These are phyloP conservation scores for Monosporascus sp. DNA, from an alignment of 2,329 filamentous ascomycete genomes.

Conservation along the genomic window DNA sequence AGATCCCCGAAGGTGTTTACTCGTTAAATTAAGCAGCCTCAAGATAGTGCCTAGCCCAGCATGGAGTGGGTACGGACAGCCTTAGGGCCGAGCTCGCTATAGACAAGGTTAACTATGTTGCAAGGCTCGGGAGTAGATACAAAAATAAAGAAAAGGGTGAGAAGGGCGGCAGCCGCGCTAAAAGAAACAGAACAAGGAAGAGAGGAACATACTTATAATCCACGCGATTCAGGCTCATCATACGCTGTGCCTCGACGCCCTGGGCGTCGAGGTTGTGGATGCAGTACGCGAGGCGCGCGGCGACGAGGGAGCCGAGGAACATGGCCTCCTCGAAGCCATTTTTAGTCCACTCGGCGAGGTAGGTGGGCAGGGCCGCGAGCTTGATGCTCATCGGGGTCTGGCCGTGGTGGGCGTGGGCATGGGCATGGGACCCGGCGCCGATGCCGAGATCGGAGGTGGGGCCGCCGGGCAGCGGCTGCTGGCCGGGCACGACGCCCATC, in stretches of 20 bases:
- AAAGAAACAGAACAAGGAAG: not conserved
- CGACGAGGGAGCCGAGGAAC: constrained; percentile 84
- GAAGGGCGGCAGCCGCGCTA: not conserved
- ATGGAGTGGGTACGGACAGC: not conserved
- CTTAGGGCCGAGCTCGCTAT: not conserved
- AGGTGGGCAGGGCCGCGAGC: constrained; percentile 70
- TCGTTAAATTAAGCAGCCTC: too few species aligned
- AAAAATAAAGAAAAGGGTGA: not conserved
- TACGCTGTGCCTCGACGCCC: constrained; percentile 45
- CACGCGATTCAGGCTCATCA: constrained; percentile 52
- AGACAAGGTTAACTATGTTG: not conserved
- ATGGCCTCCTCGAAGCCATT: constrained; percentile 72
- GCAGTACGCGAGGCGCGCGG: constrained; percentile 58
- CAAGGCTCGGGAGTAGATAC: not conserved
- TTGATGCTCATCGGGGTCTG: constrained; percentile 83
- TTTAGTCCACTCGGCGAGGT: constrained; percentile 88
- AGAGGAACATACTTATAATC: constrained; percentile 52
- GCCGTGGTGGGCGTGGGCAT: constrained; percentile 50
- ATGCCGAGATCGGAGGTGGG: constrained; percentile 32
- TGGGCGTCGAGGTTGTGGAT: constrained; percentile 52
- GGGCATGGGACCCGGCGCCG: constrained; percentile 12
- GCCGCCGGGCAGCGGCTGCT: constrained; percentile 38
- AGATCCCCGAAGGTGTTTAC: too few species aligned
- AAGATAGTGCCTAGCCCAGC: too few species aligned
- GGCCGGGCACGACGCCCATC: constrained; percentile 34